Conservation (phyloP, 345 rosid species). For the Gossypium turneri region DNA sequence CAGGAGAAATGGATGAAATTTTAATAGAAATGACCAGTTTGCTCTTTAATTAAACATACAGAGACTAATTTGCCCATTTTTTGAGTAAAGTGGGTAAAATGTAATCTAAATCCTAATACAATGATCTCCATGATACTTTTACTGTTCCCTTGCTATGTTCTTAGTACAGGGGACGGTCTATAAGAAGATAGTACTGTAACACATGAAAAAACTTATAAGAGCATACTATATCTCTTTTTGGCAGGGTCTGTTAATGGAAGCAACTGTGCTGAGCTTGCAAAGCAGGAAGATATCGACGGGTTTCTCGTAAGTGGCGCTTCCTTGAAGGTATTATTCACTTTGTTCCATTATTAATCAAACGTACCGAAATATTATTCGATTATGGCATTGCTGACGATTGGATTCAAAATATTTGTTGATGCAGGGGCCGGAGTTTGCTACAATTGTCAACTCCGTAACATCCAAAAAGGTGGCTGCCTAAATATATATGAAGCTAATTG, state of each 20-base stretch:
- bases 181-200: too few species aligned
- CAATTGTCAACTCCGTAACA: conserved; percentile 83
- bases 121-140: too few species aligned
- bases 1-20: too few species aligned
- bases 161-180: too few species aligned
- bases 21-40: too few species aligned
- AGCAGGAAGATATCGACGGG: conserved; percentile 95
- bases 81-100: too few species aligned
- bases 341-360: not conserved
- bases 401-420: conserved; percentile 10
- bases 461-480: conserved; percentile 86
- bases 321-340: conserved; percentile 59
- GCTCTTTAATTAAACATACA: too few species aligned
- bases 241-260: conserved; percentile 95
- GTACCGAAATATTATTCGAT: not conserved
- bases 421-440: conserved; percentile 96
- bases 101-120: too few species aligned
- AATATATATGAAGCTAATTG: conserved; percentile 14
- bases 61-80: too few species aligned
- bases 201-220: too few species aligned
- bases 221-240: not conserved
- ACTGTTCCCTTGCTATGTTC: too few species aligned
- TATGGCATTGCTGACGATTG: not conserved
- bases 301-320: conserved; percentile 99
- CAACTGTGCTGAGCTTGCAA: conserved; percentile 87